Percentiles rank a stretch among this genome's conserved stretches.
Evolutionary conservation across 441 rosid genomes (phyloP).

Genomic region (Populus hybrid): DNA sequence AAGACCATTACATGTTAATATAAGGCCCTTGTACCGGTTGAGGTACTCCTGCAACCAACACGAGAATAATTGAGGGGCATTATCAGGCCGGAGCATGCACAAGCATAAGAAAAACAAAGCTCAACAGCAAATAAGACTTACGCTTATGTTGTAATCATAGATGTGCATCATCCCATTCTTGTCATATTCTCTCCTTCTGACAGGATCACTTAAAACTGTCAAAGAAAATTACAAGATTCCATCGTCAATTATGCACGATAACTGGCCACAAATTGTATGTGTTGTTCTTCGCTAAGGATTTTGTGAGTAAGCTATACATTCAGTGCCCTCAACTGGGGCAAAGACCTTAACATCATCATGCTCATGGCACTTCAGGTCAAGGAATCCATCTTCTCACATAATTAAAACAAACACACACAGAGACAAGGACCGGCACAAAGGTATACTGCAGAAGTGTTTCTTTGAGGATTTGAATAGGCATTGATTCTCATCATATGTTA

Average conservation of each 20-base stretch:
- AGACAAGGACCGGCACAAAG: not conserved
- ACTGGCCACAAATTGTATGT: not conserved
- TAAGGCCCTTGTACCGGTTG: constrained; percentile 77
- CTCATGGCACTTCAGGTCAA: not conserved
- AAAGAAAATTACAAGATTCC: constrained; percentile 18
- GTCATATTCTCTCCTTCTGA: constrained; percentile 72
- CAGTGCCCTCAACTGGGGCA: not conserved
- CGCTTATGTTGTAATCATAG: constrained; percentile 54
- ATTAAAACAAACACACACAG: constrained; percentile 1
- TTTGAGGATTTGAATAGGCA: not conserved
- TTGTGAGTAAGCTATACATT: not conserved
- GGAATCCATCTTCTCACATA: not conserved
- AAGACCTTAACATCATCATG: not conserved
- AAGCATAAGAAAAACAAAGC: not conserved
- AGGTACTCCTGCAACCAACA: constrained; percentile 70
- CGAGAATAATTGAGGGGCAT: not conserved
- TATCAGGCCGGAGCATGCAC: not conserved
- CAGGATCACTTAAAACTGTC: constrained; percentile 79
- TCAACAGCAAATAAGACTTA: constrained; percentile 20
- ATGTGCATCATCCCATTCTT: constrained; percentile 55
- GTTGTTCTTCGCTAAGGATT: not conserved
- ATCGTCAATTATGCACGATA: constrained; percentile 3
- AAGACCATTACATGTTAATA: constrained; percentile 90
- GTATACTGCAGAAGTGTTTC: not conserved
- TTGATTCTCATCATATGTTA: not conserved